Evolutionary conservation across 768 basidiomycete species (phyloP).

Genomic region (Terana coerulea): DNA sequence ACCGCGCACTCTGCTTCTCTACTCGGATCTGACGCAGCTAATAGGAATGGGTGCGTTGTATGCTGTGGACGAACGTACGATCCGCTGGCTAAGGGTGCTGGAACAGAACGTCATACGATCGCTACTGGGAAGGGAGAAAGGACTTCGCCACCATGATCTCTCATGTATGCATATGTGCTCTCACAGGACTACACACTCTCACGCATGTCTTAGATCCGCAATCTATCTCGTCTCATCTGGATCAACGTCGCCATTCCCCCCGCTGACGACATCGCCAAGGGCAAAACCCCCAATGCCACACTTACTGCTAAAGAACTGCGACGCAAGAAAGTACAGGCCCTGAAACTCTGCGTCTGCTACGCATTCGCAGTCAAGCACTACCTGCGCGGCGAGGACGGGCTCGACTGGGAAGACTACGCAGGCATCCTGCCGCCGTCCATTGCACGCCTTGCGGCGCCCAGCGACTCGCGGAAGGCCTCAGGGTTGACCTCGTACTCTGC

Average conservation of each 20-base stretch:
- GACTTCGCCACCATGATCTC: constrained; percentile 70
- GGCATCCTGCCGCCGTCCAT: constrained; percentile 66
- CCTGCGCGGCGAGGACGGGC: constrained; percentile 79
- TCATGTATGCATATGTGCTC: constrained; percentile 36
- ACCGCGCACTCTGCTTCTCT: neutral
- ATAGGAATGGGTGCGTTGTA: constrained; percentile 59
- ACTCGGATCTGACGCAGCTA: neutral
- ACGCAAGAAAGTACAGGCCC: constrained; percentile 61
- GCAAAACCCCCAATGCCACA: constrained; percentile 45
- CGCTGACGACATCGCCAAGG: constrained; percentile 45
- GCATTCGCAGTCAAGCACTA: constrained; percentile 76
- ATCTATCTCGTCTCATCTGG: constrained; percentile 77
- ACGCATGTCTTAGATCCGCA: constrained; percentile 50
- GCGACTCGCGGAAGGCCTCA: constrained; percentile 28
- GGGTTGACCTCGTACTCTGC: constrained; percentile 37
- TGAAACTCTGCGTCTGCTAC: constrained; percentile 69
- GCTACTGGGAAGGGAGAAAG: constrained; percentile 88
- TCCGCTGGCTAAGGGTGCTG: constrained; percentile 11
- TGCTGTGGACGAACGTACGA: neutral
- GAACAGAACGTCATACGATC: constrained; percentile 76
- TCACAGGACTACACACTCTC: neutral
- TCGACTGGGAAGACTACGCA: constrained; percentile 61
- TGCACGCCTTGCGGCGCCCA: constrained; percentile 33
- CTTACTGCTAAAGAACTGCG: constrained; percentile 52
- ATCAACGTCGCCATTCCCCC: constrained; percentile 69